Evolutionary conservation across 148 eudicot genomes (phyloP).

Genomic region (Amaranthus cruentus): DNA sequence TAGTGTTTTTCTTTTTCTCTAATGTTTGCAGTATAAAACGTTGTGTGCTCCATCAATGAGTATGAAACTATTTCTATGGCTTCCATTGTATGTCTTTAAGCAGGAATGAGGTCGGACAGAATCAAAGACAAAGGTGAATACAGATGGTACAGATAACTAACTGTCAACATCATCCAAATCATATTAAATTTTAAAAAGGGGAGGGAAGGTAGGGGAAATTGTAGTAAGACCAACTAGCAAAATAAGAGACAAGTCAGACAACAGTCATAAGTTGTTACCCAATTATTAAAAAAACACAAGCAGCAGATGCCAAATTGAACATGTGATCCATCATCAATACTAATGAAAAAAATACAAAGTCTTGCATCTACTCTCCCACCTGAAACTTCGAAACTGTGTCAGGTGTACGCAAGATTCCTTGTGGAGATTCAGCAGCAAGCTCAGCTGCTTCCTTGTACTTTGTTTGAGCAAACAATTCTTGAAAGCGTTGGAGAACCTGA

Average conservation of each 20-base stretch:
- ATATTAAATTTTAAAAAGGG: no score
- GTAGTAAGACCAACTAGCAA: not conserved
- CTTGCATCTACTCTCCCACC: conserved; percentile 33
- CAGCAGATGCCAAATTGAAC: not conserved
- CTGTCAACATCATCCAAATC: no score
- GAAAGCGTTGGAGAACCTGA: conserved; percentile 96
- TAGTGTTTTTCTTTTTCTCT: not conserved
- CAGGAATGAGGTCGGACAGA: not conserved
- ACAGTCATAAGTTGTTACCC: not conserved
- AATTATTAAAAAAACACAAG: not conserved
- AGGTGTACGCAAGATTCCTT: conserved; percentile 89
- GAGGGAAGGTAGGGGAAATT: not conserved
- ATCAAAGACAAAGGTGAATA: not conserved
- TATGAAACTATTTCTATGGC: no score
- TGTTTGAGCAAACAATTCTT: conserved; percentile 93
- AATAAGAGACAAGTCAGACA: not conserved
- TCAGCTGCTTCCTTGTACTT: conserved; percentile 98
- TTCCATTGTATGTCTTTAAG: not conserved
- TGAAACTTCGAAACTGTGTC: conserved; percentile 98
- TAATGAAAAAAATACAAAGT: not conserved
- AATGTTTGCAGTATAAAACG: no score
- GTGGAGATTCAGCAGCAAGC: conserved; percentile 99
- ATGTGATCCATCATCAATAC: not conserved
- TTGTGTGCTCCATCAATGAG: no score
- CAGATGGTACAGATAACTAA: no score